Evolutionary conservation across 495 filamentous ascomycete species (phyloP).

Genomic region (Trichoderma virens): DNA sequence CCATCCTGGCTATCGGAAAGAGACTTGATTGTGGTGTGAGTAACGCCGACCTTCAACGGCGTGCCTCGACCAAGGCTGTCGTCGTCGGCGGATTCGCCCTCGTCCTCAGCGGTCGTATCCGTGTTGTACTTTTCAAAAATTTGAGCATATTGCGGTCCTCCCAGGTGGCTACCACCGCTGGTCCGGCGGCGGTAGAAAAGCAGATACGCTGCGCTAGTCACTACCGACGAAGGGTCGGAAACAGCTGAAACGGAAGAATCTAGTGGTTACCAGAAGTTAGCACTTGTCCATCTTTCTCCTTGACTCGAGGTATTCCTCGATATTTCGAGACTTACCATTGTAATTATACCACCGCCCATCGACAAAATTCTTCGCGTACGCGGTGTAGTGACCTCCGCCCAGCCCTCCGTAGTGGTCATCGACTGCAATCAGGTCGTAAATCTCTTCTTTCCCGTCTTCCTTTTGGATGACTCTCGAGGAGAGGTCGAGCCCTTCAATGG

Average conservation of each 20-base stretch:
- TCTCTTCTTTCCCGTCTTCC: constrained; percentile 65
- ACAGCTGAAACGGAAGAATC: constrained; percentile 59
- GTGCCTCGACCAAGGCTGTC: constrained; percentile 21
- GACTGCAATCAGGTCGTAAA: constrained; percentile 90
- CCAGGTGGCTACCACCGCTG: constrained; percentile 59
- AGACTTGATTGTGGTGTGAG: constrained; percentile 15
- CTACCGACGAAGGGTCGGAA: constrained; percentile 45
- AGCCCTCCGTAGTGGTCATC: constrained; percentile 92
- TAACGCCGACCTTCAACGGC: not conserved
- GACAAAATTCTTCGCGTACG: constrained; percentile 82
- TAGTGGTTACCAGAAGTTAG: constrained; percentile 31
- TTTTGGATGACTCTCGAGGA: constrained; percentile 66
- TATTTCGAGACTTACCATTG: constrained; percentile 59
- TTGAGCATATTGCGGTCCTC: constrained; percentile 63
- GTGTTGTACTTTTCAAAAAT: constrained; percentile 49
- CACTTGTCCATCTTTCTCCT: not conserved
- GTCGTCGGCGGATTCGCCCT: constrained; percentile 17
- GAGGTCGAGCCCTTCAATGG: constrained; percentile 78
- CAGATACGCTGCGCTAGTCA: constrained; percentile 73
- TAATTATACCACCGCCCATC: constrained; percentile 88
- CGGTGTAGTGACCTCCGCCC: constrained; percentile 92
- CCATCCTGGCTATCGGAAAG: constrained; percentile 5
- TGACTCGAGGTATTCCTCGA: not conserved
- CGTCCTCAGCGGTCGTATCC: constrained; percentile 35
- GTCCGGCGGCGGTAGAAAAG: constrained; percentile 93